A percentile compares a stretch with the other conserved stretches of the same genome.
These are phyloP conservation scores for Cutaneotrichosporon spelunceum DNA, from an alignment of 1,284 basidiomycete species.

Conservation along the genomic window DNA sequence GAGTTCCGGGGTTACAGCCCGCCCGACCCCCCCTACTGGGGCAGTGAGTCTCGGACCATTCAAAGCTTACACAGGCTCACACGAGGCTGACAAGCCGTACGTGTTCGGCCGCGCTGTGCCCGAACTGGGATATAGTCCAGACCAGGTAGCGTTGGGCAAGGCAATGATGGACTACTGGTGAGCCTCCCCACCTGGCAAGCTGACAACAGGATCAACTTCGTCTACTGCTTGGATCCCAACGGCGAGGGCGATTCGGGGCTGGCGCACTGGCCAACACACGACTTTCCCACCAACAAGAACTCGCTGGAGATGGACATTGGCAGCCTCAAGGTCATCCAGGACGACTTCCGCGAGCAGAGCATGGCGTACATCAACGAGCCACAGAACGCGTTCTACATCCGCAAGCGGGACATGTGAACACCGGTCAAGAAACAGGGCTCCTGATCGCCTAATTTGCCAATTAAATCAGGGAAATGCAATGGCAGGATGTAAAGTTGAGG, in stretches of 20 bases:
- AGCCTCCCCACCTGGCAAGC: slow-evolving; percentile 15
- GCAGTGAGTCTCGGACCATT: slow-evolving; percentile 8
- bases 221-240: slow-evolving; percentile 40
- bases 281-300: slow-evolving; percentile 25
- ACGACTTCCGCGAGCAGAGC: slow-evolving; percentile 38
- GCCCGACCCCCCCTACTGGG: slow-evolving; percentile 17
- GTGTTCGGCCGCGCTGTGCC: slow-evolving; percentile 28
- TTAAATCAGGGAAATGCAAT: neutral
- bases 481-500: neutral
- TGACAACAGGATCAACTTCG: slow-evolving; percentile 42
- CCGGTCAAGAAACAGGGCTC: too few relatives aligned
- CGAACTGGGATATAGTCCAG: slow-evolving; percentile 23
- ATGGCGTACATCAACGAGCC: slow-evolving; percentile 37
- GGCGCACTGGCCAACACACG: slow-evolving; percentile 37
- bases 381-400: slow-evolving; percentile 5
- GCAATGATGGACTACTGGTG: slow-evolving; percentile 39
- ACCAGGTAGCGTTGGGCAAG: slow-evolving; percentile 15
- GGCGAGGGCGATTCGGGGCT: slow-evolving; percentile 1
- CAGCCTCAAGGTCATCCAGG: slow-evolving; percentile 38
- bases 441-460: neutral
- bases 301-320: slow-evolving; percentile 31
- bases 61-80: slow-evolving; percentile 17
- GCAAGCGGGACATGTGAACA: neutral
- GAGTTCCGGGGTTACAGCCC: slow-evolving; percentile 32
- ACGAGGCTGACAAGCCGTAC: slow-evolving; percentile 34